Conservation (phyloP, 192 early-diverging fungal genomes). For the Podila clonocystis region DNA sequence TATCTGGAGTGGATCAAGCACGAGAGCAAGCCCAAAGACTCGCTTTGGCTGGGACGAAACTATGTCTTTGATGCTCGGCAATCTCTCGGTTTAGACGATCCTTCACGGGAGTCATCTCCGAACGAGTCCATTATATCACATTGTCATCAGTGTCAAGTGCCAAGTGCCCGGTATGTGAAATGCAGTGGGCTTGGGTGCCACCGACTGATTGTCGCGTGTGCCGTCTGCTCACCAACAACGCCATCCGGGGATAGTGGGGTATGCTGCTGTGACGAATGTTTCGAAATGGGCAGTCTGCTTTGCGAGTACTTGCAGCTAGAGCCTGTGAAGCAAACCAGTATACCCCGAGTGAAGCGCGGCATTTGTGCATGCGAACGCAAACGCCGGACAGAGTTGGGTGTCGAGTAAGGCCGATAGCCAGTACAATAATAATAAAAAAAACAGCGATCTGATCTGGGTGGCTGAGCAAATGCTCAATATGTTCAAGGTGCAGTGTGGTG, state of each 20-base stretch:
- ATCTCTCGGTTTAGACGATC: slow-evolving; percentile 42
- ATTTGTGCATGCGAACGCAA: slow-evolving; percentile 43
- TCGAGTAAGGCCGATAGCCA: slow-evolving; percentile 5
- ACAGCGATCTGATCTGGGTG: background rate
- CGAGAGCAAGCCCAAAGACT: slow-evolving; percentile 22
- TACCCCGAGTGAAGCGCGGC: slow-evolving; percentile 26
- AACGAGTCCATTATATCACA: slow-evolving; percentile 30
- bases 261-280: slow-evolving; percentile 57
- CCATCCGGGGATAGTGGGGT: slow-evolving; percentile 13
- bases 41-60: slow-evolving; percentile 71
- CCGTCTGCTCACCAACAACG: slow-evolving; percentile 23
- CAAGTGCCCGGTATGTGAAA: slow-evolving; percentile 61
- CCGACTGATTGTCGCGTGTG: slow-evolving; percentile 59
- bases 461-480: background rate
- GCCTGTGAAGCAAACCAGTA: background rate
- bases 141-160: slow-evolving; percentile 49
- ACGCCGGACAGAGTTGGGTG: slow-evolving; percentile 15
- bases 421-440: background rate
- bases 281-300: slow-evolving; percentile 30
- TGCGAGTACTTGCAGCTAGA: slow-evolving; percentile 1
- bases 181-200: slow-evolving; percentile 61
- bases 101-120: background rate
- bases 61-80: slow-evolving; percentile 82
- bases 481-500: background rate
- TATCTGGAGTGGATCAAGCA: slow-evolving; percentile 75